A percentile compares a stretch with the other conserved stretches of the same genome.
Evolutionary conservation across 176 grass and related monocot genomes (phyloP).

Genomic region (Microstegium vimineum): DNA sequence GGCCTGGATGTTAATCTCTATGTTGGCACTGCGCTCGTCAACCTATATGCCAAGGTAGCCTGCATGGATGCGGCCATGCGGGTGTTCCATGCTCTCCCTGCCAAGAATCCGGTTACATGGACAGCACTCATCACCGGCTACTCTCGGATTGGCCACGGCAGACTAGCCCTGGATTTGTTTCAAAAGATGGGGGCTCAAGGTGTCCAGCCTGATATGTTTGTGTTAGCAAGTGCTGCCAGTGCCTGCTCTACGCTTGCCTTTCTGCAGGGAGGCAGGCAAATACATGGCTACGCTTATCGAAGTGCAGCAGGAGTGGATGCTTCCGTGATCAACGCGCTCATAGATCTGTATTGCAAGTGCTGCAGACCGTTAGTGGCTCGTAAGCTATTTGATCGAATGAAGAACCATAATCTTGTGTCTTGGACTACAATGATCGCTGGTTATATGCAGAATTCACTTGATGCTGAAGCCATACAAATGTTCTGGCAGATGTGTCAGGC

Average conservation of each 20-base stretch:
- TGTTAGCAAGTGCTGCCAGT: constrained; percentile 54
- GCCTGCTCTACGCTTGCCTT: constrained; percentile 54
- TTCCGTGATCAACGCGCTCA: constrained; percentile 46
- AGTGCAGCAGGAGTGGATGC: constrained; percentile 39
- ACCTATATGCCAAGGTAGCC: constrained; percentile 50
- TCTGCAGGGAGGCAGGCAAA: constrained; percentile 60
- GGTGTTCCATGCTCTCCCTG: constrained; percentile 52
- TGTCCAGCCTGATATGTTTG: constrained; percentile 49
- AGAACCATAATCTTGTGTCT: constrained; percentile 54
- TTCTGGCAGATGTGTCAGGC: constrained; percentile 49
- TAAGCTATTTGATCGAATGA: constrained; percentile 55
- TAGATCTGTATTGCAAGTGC: constrained; percentile 79
- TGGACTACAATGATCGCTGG: constrained; percentile 87
- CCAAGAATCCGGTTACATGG: constrained; percentile 62
- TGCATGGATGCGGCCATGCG: constrained; percentile 43
- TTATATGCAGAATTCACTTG: constrained; percentile 65
- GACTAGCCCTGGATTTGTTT: constrained; percentile 51
- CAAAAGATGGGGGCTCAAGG: constrained; percentile 40
- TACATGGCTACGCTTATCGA: constrained; percentile 54
- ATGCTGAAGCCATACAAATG: constrained; percentile 53
- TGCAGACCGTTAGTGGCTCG: constrained; percentile 44
- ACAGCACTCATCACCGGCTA: constrained; percentile 65
- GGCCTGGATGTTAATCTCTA: constrained; percentile 39
- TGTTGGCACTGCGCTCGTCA: constrained; percentile 55
- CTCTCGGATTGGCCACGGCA: constrained; percentile 31